phyloP scores from a whole-genome alignment of 2,329 filamentous ascomycete species.

The Aspergillus glaucus region DNA sequence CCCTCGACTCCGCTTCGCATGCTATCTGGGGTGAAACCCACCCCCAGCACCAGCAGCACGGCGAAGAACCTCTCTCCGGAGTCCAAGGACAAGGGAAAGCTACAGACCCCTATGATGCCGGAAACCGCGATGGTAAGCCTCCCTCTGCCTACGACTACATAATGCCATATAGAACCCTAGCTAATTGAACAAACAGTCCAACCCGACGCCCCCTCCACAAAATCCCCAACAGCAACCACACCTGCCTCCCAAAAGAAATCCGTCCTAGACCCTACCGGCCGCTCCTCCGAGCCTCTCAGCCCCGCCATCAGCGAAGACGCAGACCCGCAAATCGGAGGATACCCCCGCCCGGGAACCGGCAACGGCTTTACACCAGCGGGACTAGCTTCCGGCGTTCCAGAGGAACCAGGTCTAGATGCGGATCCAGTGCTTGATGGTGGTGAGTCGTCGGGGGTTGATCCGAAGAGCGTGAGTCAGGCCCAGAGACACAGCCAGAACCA shows the following conservation, averaged over 20 bases:
- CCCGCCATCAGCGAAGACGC: neutral
- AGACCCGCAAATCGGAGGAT: neutral
- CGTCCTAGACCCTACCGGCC: neutral
- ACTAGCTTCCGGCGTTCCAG: neutral
- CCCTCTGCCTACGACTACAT: neutral
- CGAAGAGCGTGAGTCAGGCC: neutral
- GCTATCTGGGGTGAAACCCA: slow-evolving; percentile 44
- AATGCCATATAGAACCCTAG: neutral
- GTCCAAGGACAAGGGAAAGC: slow-evolving; percentile 59
- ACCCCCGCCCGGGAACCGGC: neutral
- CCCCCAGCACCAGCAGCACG: slow-evolving; percentile 23
- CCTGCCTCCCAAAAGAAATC: neutral
- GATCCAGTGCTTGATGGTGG: neutral
- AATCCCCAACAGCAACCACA: slow-evolving; percentile 10
- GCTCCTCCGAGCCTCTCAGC: neutral
- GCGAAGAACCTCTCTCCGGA: slow-evolving; percentile 66
- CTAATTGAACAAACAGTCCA: slow-evolving; percentile 16
- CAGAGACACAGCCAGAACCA: neutral
- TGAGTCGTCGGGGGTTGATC: neutral
- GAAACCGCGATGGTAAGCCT: slow-evolving; percentile 59
- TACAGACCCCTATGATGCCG: slow-evolving; percentile 71
- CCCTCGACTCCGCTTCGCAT: slow-evolving; percentile 46
- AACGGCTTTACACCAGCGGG: neutral
- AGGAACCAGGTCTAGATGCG: neutral
- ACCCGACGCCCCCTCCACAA: slow-evolving; percentile 16